Base-by-base conservation (phyloP, 2,329 filamentous ascomycete species). In the Alternaria sp. region DNA sequence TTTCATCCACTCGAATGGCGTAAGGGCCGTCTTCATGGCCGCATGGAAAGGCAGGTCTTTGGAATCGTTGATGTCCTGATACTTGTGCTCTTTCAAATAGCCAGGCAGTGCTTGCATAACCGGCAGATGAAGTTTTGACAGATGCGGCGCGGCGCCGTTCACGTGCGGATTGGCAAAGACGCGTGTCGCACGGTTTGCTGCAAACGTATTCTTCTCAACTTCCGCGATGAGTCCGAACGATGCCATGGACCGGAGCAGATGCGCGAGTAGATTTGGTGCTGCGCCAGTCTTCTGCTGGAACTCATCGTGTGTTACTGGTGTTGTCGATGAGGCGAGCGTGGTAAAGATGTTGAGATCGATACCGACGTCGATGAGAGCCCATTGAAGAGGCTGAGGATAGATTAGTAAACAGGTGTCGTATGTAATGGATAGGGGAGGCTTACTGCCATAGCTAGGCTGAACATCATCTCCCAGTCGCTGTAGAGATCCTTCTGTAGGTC, bases 191-290 rank as follows among this genome's bases (percentile, higher is more conserved):
- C 71, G 67, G 58, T 74, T 80, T 23, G 77, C 70, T 2, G 64
- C 55, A 45, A 75, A 82, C 0, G 55, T 63, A 65, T 79, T 71
- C 30, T 71, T 66, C 5, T 45, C 64, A 0, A 70, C 68, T 65
- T 81, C 77, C 6, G 58, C 44, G 51, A 80, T 73, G 15, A 76
- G 51, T 12, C 73, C 72, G 54, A 75, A 76, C 2, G 79, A 70
- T 14, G 74, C 74, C 30, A 78, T 70, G 47, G 74, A 75, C 33
- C 79, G 74, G 7, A 81, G 62, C 12, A 81, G 63, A 43, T 78
- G 77, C 25, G 71, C 67, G 20, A 77, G 60, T 5, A 81, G 69
- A 23, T 58, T 63, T 5, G 71, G 73, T 5, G 77, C 68, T 9
- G 73, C 76, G 8, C 61, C 59, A 4, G 69, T 75, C 28, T 61